Base-by-base conservation (phyloP, 345 rosid genomes). In the Hibiscus tridactylites region DNA sequence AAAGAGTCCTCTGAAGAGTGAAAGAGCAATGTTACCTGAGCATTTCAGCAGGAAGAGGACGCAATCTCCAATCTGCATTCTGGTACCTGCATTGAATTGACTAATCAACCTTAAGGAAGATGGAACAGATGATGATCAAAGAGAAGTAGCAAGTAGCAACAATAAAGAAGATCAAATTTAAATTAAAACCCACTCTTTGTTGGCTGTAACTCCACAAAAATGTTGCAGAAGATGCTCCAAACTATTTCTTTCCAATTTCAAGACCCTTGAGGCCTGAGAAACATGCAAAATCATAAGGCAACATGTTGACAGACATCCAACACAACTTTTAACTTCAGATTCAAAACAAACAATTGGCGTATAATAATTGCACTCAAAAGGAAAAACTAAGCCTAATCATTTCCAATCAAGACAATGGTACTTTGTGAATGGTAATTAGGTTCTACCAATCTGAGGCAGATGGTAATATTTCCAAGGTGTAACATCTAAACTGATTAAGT, bases 1-100 rank as follows among this genome's bases (percentile, higher is more conserved):
- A 6, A 39, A 65, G 3, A 21, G 17, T n/a, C n/a, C n/a, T n/a
- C 50, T 19, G 56, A 65, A 65, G 35, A 33, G 70, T 46, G 17
- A 50, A 56, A 9, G 35, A 50, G n/a, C 7, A 59, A 33, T 54
- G 3, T 21, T 71, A 91, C 99, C 90, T 88, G 68, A 85, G 35
- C 99, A 94, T 94, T 76, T 84, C 97, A 59, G 83, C 81, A 59
- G 97, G 91, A 74, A 94, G 89, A 56, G 99, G 99, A 21, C 99
- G 88, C 67, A 91, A 68, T 88, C 97, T 91, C 98, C 98, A 94
- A 79, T 94, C 97, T 57, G 96, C 94, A 81, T 86, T 90, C 81
- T 94, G 98, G 81, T 94, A 94, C 76, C 97, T 94, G 90, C 84
- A 82, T 73, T 47, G 60, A 80, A 65, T 76, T 61, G n/a, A 67